Evolutionary conservation across 2,329 filamentous ascomycete genomes (phyloP).

Genomic region (Diaporthe vexans): DNA sequence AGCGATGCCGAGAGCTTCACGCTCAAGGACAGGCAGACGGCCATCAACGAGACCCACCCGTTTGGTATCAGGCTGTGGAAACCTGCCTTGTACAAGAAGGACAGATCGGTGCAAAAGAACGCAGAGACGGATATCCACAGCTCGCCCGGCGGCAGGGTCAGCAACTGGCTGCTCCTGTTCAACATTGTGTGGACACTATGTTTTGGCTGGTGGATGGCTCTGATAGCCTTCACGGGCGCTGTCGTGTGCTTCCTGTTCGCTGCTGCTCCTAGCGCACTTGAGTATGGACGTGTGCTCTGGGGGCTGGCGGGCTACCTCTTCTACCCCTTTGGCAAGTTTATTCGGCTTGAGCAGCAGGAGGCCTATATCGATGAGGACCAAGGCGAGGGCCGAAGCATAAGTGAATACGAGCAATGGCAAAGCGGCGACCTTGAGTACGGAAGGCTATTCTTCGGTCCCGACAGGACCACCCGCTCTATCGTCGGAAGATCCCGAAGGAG

Average conservation of each 20-base stretch:
- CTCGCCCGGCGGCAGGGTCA: slow-evolving; percentile 88
- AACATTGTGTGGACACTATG: slow-evolving; percentile 91
- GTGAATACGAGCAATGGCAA: slow-evolving; percentile 99
- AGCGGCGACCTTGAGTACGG: slow-evolving; percentile 97
- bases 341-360: slow-evolving; percentile 93
- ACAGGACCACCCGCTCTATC: slow-evolving; percentile 77
- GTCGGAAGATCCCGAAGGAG: slow-evolving; percentile 89
- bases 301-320: slow-evolving; percentile 89
- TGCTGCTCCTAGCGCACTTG: slow-evolving; percentile 82
- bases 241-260: slow-evolving; percentile 84
- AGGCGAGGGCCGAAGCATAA: slow-evolving; percentile 95
- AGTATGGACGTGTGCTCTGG: slow-evolving; percentile 88
- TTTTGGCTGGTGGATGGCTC: slow-evolving; percentile 96
- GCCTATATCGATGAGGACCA: slow-evolving; percentile 94
- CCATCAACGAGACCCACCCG: slow-evolving; percentile 98
- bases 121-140: slow-evolving; percentile 98
- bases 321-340: slow-evolving; percentile 97
- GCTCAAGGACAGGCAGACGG: slow-evolving; percentile 94
- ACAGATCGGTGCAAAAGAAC: slow-evolving; percentile 93
- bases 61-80: slow-evolving; percentile 99
- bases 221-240: slow-evolving; percentile 81
- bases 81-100: slow-evolving; percentile 97
- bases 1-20: slow-evolving; percentile 99
- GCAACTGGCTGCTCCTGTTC: slow-evolving; percentile 85
- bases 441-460: slow-evolving; percentile 93